phyloP scores from a whole-genome alignment of 106 monocot genomes.

The Acorus calamus region DNA sequence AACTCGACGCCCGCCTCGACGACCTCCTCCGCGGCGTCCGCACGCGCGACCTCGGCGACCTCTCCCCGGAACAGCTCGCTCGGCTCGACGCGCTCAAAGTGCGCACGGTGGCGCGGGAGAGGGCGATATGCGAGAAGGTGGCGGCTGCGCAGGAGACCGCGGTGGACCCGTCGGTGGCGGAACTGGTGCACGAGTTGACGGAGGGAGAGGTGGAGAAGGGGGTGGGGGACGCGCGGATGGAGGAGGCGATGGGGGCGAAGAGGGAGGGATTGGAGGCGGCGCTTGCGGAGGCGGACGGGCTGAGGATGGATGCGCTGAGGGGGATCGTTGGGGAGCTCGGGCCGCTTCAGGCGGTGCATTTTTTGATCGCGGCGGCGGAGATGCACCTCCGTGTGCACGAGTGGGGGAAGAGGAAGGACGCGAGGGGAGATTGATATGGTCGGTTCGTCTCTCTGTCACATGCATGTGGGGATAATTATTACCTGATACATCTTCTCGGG shows the following conservation, averaged over 20 bases:
- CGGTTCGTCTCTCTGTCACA: no score
- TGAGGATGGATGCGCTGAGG: conserved; percentile 41
- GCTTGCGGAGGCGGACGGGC: conserved; percentile 29
- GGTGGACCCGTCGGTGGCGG: conserved; percentile 34
- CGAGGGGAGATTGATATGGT: background rate
- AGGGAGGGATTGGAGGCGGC: conserved; percentile 28
- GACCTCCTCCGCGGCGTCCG: conserved; percentile 16
- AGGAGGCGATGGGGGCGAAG: conserved; percentile 23
- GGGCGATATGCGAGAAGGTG: conserved; percentile 27
- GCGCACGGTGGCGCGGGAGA: conserved; percentile 19
- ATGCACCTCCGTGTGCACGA: conserved; percentile 47
- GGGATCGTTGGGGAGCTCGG: conserved; percentile 27
- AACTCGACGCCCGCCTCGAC: conserved; percentile 28
- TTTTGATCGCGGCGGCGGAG: conserved; percentile 55
- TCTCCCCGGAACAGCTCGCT: conserved; percentile 20
- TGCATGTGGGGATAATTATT: no score
- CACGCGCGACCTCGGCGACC: conserved; percentile 22
- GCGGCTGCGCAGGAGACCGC: conserved; percentile 32
- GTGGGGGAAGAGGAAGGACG: conserved; percentile 48
- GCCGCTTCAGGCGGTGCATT: conserved; percentile 54
- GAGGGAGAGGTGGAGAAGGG: conserved; percentile 1
- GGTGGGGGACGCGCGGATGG: conserved; percentile 8
- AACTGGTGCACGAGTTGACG: conserved; percentile 11
- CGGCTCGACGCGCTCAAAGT: conserved; percentile 27
- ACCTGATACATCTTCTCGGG: no score